These are phyloP conservation scores for Aphanoascus verrucosus DNA, from an alignment of 2,329 filamentous ascomycete species.

Conservation along the genomic window DNA sequence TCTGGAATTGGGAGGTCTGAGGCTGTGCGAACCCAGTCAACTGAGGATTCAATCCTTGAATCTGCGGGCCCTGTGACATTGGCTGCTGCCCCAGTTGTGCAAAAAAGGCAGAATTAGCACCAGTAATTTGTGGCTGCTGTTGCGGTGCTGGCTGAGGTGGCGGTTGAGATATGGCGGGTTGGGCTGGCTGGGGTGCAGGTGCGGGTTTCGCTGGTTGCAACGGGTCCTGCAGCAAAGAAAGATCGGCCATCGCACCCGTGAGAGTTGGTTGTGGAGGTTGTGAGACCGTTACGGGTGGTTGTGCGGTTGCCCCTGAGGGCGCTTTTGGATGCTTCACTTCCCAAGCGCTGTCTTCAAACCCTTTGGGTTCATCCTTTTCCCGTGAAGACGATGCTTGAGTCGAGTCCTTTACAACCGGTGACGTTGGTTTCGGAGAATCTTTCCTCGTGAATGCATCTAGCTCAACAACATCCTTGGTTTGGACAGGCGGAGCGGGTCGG, in stretches of 20 bases:
- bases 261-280: constrained; percentile 40
- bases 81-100: constrained; percentile 33
- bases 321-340: constrained; percentile 76
- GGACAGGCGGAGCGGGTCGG: constrained; percentile 73
- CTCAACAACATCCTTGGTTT: constrained; percentile 77
- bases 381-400: constrained; percentile 38
- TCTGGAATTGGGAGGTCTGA: constrained; percentile 23
- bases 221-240: constrained; percentile 53
- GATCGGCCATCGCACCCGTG: constrained; percentile 59
- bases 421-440: constrained; percentile 35
- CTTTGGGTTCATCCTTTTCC: constrained; percentile 43
- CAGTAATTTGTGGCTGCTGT: constrained; percentile 31
- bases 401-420: constrained; percentile 39
- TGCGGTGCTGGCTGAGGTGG: constrained; percentile 33
- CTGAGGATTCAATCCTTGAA: constrained; percentile 26
- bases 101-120: constrained; percentile 42
- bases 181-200: constrained; percentile 38
- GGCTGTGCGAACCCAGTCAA: constrained; percentile 30
- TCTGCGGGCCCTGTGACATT: constrained; percentile 13
- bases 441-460: constrained; percentile 69
- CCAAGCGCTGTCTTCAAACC: constrained; percentile 97
- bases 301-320: constrained; percentile 19
- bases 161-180: constrained; percentile 37
- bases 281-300: constrained; percentile 26
- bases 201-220: constrained; percentile 46